Evolutionary conservation across 768 basidiomycete species (phyloP).

Genomic region (Termitomyces sp.): DNA sequence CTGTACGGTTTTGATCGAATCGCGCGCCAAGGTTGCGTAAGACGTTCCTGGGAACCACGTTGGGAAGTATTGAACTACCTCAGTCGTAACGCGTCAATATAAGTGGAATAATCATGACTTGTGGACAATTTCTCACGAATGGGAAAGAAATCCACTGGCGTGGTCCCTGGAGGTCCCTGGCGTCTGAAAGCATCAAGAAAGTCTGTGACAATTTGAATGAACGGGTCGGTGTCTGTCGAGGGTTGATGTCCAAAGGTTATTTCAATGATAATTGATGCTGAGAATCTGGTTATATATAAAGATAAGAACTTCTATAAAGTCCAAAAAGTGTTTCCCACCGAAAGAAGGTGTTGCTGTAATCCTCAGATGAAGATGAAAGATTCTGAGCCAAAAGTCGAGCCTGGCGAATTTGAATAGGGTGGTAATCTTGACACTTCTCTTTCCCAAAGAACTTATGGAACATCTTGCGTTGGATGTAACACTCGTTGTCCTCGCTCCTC

Average conservation of each 20-base stretch:
- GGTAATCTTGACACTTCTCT: slow-evolving; percentile 4
- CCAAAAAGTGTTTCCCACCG: not conserved
- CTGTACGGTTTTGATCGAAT: slow-evolving; percentile 5
- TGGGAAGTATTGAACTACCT: slow-evolving; percentile 23
- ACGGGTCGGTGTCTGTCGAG: not conserved
- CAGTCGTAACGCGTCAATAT: not conserved
- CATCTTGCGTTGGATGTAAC: slow-evolving; percentile 7
- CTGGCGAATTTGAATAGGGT: slow-evolving; percentile 8
- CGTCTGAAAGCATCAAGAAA: not conserved
- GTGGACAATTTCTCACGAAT: slow-evolving; percentile 2
- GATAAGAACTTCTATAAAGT: not conserved
- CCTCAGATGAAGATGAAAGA: slow-evolving; percentile 1
- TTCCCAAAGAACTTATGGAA: slow-evolving; percentile 3
- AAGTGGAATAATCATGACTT: too few relatives aligned
- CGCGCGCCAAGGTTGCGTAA: slow-evolving; percentile 13
- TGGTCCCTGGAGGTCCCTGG: slow-evolving; percentile 6
- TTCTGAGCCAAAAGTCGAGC: slow-evolving; percentile 13
- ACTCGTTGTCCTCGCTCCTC: not conserved
- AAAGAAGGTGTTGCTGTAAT: not conserved
- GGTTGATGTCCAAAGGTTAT: slow-evolving; percentile 11
- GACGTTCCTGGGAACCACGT: slow-evolving; percentile 24
- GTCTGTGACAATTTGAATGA: slow-evolving; percentile 2
- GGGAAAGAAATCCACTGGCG: slow-evolving; percentile 10
- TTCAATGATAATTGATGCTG: slow-evolving; percentile 8
- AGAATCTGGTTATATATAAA: not conserved